phyloP scores from a whole-genome alignment of 148 eudicot species.

The Spergularia bocconei region DNA sequence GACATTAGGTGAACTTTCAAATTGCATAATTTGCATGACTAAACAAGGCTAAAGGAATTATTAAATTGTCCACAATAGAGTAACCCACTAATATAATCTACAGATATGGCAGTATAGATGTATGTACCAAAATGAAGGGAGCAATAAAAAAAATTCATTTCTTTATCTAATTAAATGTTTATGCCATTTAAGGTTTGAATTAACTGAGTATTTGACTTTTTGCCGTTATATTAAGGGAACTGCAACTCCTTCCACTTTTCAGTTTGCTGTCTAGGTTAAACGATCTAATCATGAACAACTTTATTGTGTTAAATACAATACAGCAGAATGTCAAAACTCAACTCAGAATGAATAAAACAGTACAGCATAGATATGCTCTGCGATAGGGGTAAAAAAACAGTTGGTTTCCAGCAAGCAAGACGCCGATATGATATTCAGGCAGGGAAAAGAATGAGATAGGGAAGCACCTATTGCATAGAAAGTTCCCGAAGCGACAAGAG shows the following conservation, averaged over 20 bases:
- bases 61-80: too few species aligned
- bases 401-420: not conserved
- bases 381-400: not conserved
- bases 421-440: not conserved
- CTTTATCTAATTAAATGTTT: too few species aligned
- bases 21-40: too few species aligned
- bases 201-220: too few species aligned
- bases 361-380: not conserved
- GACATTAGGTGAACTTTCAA: not conserved
- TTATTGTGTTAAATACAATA: not conserved
- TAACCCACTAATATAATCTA: too few species aligned
- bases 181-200: too few species aligned
- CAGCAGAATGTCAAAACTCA: slow-evolving; percentile 1
- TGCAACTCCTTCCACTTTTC: not conserved
- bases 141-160: too few species aligned
- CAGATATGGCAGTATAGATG: too few species aligned
- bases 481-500: slow-evolving; percentile 95
- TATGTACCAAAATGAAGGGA: too few species aligned
- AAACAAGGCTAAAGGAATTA: too few species aligned
- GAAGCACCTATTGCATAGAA: slow-evolving; percentile 88
- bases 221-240: too few species aligned
- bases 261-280: not conserved
- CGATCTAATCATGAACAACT: not conserved
- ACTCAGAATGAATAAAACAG: not conserved
- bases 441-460: slow-evolving; percentile 1